Percentiles rank a stretch among this genome's conserved stretches.
These are phyloP conservation scores for Delonix regia DNA, from an alignment of 306 rosid genomes.

Conservation along the genomic window DNA sequence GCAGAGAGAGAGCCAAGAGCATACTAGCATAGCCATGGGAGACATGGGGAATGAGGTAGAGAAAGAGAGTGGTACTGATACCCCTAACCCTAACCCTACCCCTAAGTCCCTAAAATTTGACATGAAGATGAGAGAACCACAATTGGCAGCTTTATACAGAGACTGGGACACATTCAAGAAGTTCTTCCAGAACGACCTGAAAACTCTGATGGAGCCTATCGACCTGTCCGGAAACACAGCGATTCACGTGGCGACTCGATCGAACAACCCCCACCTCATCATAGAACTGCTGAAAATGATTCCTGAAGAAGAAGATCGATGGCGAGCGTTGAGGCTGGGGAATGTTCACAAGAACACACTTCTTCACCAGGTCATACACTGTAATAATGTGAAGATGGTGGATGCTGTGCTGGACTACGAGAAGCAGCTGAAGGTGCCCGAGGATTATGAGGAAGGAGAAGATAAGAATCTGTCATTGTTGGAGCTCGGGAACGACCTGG, in stretches of 20 bases:
- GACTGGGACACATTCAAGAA: constrained; percentile 15
- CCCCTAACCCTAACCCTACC: too few species aligned
- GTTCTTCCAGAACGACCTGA: neutral
- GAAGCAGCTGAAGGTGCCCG: too few species aligned
- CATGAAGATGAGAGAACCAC: neutral
- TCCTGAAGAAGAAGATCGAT: neutral
- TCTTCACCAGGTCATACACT: neutral
- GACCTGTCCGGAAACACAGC: neutral
- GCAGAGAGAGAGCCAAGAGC: too few species aligned
- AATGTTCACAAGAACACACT: neutral
- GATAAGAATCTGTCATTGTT: neutral
- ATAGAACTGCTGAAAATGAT: constrained; percentile 18
- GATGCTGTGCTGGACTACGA: neutral
- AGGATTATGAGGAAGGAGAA: neutral
- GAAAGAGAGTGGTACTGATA: too few species aligned
- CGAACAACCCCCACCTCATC: neutral
- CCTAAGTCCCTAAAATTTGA: too few species aligned
- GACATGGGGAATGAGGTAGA: too few species aligned
- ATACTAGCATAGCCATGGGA: too few species aligned
- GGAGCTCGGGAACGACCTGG: neutral
- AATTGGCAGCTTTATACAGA: neutral
- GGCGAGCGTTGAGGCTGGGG: neutral
- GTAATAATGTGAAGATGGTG: neutral
- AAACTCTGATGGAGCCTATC: neutral
- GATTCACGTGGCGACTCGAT: neutral